Percentiles rank a stretch among this genome's conserved stretches.
These are phyloP conservation scores for Holtermannia corniformis DNA, from an alignment of 768 basidiomycete genomes.

Conservation along the genomic window DNA sequence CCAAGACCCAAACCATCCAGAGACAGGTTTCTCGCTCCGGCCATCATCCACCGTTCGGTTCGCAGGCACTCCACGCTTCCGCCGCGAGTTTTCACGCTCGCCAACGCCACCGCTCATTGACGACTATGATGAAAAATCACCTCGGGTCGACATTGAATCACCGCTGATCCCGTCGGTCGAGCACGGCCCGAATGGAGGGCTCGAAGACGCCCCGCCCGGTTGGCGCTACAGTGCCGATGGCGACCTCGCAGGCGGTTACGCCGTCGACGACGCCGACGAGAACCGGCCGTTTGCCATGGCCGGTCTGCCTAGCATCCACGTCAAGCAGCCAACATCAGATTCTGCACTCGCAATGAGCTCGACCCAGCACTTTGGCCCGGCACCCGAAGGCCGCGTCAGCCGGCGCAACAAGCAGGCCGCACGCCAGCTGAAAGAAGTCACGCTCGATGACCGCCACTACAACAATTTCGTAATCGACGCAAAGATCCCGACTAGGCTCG, in stretches of 20 bases:
- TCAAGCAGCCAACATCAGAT: no score
- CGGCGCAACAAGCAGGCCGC: conserved; percentile 29
- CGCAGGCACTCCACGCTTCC: background rate
- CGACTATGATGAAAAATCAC: conserved; percentile 1
- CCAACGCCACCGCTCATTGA: conserved; percentile 8
- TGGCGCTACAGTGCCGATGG: background rate
- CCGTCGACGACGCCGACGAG: background rate
- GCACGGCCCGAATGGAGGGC: background rate
- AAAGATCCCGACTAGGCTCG: conserved; percentile 35
- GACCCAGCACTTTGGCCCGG: conserved; percentile 38
- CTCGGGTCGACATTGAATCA: background rate
- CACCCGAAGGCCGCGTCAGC: conserved; percentile 33
- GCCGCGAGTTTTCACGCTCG: background rate
- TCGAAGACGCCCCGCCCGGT: background rate
- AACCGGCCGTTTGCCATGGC: background rate
- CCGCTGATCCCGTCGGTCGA: background rate
- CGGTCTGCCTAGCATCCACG: no score
- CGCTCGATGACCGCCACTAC: conserved; percentile 32
- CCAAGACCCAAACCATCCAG: background rate
- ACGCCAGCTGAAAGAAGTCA: conserved; percentile 32
- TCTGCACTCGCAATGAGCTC: conserved; percentile 1
- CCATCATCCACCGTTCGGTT: background rate
- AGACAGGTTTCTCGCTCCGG: background rate
- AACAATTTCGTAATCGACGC: conserved; percentile 30
- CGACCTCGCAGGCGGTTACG: background rate